Evolutionary conservation across 257 asterid species (phyloP).

Genomic region (Scutellaria minor): DNA sequence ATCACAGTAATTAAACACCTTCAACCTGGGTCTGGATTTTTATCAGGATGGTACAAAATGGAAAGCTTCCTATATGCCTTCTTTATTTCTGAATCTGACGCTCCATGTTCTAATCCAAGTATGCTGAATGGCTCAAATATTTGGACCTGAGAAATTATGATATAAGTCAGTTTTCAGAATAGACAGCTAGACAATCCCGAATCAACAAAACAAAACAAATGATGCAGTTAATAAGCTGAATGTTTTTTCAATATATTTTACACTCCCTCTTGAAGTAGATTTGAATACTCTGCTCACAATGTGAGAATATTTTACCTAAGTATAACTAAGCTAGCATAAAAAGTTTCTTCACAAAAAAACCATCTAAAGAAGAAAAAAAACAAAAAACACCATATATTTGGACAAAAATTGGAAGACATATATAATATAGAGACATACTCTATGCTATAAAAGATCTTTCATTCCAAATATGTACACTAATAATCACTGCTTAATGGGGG

Average conservation of each 20-base stretch:
- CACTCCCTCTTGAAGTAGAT: conserved; percentile 18
- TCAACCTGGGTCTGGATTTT: conserved; percentile 99
- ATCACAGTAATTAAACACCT: conserved; percentile 50
- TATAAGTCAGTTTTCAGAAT: conserved; percentile 23
- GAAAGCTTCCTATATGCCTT: conserved; percentile 98
- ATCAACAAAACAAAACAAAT: neutral
- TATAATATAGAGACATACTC: neutral
- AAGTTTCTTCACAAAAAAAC: neutral
- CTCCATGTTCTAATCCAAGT: conserved; percentile 93
- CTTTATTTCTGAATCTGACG: conserved; percentile 91
- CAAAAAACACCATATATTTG: neutral
- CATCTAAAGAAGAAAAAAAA: neutral
- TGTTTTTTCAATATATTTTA: neutral
- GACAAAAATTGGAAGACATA: neutral
- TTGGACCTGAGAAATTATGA: conserved; percentile 54
- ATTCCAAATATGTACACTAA: conserved; percentile 13
- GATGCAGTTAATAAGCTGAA: conserved; percentile 22
- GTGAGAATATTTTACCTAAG: conserved; percentile 4
- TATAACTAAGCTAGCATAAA: conserved; percentile 11
- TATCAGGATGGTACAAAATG: conserved; percentile 96
- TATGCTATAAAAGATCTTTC: conserved; percentile 2
- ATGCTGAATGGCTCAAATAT: conserved; percentile 93
- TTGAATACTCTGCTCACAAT: conserved; percentile 22
- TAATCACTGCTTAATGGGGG: conserved; percentile 27
- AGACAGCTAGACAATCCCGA: conserved; percentile 25